Evolutionary conservation across 352 stramenopile species (phyloP).

Genomic region (Pythium vanterpoolii): DNA sequence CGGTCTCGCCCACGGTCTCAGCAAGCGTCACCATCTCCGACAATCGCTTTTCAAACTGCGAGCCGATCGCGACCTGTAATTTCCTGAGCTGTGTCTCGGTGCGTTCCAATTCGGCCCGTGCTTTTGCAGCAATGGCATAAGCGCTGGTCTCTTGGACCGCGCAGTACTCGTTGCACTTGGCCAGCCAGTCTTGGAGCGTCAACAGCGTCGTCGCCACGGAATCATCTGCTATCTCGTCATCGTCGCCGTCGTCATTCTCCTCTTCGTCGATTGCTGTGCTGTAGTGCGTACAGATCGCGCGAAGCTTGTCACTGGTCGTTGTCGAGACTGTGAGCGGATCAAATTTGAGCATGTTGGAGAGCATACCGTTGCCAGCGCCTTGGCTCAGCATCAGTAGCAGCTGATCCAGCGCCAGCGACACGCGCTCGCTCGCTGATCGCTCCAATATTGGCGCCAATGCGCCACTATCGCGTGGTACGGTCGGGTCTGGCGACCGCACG

Average conservation of each 20-base stretch:
- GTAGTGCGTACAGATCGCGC: constrained; percentile 31
- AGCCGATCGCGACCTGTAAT: constrained; percentile 46
- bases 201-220: constrained; percentile 30
- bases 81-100: constrained; percentile 62
- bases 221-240: constrained; percentile 19
- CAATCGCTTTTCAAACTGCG: constrained; percentile 53
- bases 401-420: constrained; percentile 33
- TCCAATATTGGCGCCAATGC: background rate
- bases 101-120: constrained; percentile 40
- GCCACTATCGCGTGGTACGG: background rate
- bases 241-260: constrained; percentile 18
- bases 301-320: constrained; percentile 31
- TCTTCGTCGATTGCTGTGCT: constrained; percentile 12
- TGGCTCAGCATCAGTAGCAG: constrained; percentile 45
- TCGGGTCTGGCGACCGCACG: too few species aligned
- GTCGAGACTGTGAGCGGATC: constrained; percentile 47
- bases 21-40: constrained; percentile 40
- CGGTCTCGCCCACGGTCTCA: constrained; percentile 24
- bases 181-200: constrained; percentile 58
- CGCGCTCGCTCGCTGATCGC: constrained; percentile 13
- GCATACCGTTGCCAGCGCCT: constrained; percentile 35
- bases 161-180: constrained; percentile 57
- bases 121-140: constrained; percentile 34
- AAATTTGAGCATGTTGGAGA: constrained; percentile 59
- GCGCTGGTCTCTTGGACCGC: constrained; percentile 35